Conservation (phyloP, 345 rosid species). For the Rhodamnia rubescens region DNA sequence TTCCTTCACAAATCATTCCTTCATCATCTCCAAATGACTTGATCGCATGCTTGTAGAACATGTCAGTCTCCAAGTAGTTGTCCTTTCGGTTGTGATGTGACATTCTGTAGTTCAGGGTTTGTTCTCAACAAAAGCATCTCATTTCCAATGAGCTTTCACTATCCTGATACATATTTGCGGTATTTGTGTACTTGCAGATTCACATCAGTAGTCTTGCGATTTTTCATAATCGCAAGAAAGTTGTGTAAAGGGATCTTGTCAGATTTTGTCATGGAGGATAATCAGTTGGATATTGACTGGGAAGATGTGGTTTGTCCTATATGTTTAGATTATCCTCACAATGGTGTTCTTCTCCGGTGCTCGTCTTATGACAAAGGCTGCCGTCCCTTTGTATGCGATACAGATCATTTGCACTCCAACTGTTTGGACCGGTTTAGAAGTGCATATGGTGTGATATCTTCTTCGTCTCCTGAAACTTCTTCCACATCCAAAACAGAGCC, state of each 20-base stretch:
- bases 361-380: constrained; percentile 78
- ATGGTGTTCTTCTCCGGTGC: constrained; percentile 77
- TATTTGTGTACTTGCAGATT: neutral
- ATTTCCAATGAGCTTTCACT: neutral
- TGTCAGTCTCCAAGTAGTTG: neutral
- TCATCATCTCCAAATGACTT: neutral
- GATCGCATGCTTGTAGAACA: neutral
- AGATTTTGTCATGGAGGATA: constrained; percentile 21
- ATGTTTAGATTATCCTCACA: constrained; percentile 91
- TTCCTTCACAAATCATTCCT: neutral
- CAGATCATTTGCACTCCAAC: constrained; percentile 83
- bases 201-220: neutral
- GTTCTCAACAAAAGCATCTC: neutral
- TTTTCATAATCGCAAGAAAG: neutral
- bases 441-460: constrained; percentile 54
- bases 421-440: constrained; percentile 78
- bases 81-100: neutral
- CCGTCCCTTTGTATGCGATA: constrained; percentile 77
- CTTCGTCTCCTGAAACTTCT: constrained; percentile 29
- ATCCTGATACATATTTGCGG: neutral
- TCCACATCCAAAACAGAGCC: constrained; percentile 16
- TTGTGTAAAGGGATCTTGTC: neutral
- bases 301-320: constrained; percentile 83
- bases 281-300: constrained; percentile 47
- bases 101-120: neutral